These are phyloP conservation scores for Microstroma glucosiphilum DNA, from an alignment of 1,284 basidiomycete species.

Conservation along the genomic window DNA sequence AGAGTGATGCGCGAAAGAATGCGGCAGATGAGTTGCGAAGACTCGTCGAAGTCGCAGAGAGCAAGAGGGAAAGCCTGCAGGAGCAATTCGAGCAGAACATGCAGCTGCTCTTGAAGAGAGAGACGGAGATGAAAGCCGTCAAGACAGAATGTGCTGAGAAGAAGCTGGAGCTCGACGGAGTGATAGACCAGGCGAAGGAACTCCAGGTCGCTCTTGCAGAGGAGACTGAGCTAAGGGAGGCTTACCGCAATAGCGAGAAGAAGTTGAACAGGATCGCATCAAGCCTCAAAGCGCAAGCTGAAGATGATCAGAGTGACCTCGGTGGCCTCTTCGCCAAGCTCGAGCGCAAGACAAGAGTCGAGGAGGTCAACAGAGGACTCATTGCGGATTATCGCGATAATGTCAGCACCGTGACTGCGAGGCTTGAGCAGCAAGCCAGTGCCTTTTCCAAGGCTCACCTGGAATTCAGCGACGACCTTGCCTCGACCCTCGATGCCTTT, in stretches of 20 bases:
- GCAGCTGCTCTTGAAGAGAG: constrained; percentile 43
- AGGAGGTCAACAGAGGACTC: constrained; percentile 63
- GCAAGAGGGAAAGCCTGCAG: constrained; percentile 38
- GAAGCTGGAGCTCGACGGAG: constrained; percentile 25
- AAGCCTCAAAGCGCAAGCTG: constrained; percentile 63
- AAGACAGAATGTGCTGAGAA: constrained; percentile 29
- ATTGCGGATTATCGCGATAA: constrained; percentile 63
- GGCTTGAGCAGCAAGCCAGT: constrained; percentile 60
- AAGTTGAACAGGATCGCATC: constrained; percentile 66
- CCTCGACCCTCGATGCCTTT: constrained; percentile 17
- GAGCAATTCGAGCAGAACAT: constrained; percentile 50
- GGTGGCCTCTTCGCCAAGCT: constrained; percentile 74
- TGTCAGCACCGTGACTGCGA: constrained; percentile 57
- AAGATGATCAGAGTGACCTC: constrained; percentile 68
- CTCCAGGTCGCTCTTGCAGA: constrained; percentile 29
- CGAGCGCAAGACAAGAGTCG: constrained; percentile 67
- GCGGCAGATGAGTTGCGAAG: constrained; percentile 36
- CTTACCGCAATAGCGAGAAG: constrained; percentile 69
- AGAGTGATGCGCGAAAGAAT: constrained; percentile 31
- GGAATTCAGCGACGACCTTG: constrained; percentile 58
- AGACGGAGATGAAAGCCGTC: constrained; percentile 29
- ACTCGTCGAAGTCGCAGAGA: constrained; percentile 39
- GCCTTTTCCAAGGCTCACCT: constrained; percentile 62
- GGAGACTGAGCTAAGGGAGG: constrained; percentile 62
- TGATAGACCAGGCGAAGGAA: constrained; percentile 24